Conservation (phyloP, 495 filamentous ascomycete genomes). For the Penicillium cinerascens region DNA sequence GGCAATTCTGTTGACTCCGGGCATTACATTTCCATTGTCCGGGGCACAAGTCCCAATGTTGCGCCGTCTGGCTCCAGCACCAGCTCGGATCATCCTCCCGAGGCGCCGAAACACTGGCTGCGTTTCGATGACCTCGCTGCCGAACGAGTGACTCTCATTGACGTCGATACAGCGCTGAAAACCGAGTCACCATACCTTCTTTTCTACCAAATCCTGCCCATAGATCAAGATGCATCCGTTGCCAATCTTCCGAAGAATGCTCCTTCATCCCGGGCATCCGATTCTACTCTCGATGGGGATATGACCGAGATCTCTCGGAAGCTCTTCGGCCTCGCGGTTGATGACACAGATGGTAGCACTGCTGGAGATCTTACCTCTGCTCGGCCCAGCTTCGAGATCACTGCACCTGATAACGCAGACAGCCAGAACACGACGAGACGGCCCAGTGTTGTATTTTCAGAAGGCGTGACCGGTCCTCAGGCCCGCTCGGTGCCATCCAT, state of each 20-base stretch:
- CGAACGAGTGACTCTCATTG: constrained; percentile 68
- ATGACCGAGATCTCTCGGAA: constrained; percentile 19
- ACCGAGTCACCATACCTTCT: constrained; percentile 91
- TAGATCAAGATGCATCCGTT: constrained; percentile 62
- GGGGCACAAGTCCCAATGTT: constrained; percentile 50
- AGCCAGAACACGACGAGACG: constrained; percentile 11
- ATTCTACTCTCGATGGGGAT: constrained; percentile 31
- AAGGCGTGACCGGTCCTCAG: constrained; percentile 31
- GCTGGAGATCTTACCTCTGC: constrained; percentile 25
- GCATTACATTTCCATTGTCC: constrained; percentile 83
- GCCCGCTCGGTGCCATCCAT: constrained; percentile 45
- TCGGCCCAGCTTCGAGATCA: constrained; percentile 45
- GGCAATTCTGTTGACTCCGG: constrained; percentile 86
- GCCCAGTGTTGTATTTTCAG: constrained; percentile 30
- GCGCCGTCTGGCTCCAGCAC: constrained; percentile 49
- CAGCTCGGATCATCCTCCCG: constrained; percentile 45
- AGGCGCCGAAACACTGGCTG: constrained; percentile 69
- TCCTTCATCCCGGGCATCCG: constrained; percentile 55
- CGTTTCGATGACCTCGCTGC: constrained; percentile 80
- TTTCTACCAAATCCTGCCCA: constrained; percentile 91
- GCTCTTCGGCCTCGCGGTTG: constrained; percentile 11
- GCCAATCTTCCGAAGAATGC: constrained; percentile 51
- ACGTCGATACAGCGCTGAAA: constrained; percentile 71
- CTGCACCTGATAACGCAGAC: constrained; percentile 23
- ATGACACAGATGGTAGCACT: constrained; percentile 14